Conservation (phyloP, 306 rosid genomes). For the Ormosia emarginata region DNA sequence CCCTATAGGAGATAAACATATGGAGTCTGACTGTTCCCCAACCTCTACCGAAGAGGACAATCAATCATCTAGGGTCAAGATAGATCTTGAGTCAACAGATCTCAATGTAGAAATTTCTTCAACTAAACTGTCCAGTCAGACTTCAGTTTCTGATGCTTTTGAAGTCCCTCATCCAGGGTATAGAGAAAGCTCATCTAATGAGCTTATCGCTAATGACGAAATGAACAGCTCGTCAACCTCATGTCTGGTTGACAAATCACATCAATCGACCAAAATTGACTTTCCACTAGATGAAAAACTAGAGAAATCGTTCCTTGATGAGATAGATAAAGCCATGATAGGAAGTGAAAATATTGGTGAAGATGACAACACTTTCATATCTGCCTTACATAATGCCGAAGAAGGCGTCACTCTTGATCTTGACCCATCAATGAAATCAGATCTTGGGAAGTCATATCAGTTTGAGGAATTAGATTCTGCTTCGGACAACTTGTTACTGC, state of each 20-base stretch:
- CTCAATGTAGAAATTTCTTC: slow-evolving; percentile 29
- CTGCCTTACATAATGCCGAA: slow-evolving; percentile 46
- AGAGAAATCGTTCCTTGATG: slow-evolving; percentile 37
- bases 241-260: slow-evolving; percentile 29
- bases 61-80: slow-evolving; percentile 28
- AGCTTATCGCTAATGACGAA: slow-evolving; percentile 19
- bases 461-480: slow-evolving; percentile 27
- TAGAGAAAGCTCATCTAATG: slow-evolving; percentile 12
- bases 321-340: slow-evolving; percentile 32
- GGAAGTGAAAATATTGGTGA: slow-evolving; percentile 38
- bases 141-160: slow-evolving; percentile 24
- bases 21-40: slow-evolving; percentile 11
- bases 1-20: slow-evolving; percentile 21
- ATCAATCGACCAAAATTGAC: slow-evolving; percentile 24
- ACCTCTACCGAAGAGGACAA: slow-evolving; percentile 23
- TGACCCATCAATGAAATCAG: slow-evolving; percentile 29
- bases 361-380: slow-evolving; percentile 52
- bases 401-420: slow-evolving; percentile 36
- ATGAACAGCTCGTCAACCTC: slow-evolving; percentile 30
- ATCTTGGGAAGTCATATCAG: slow-evolving; percentile 24
- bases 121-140: slow-evolving; percentile 24
- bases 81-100: slow-evolving; percentile 31
- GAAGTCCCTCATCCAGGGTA: slow-evolving; percentile 13
- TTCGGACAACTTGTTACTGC: slow-evolving; percentile 21
- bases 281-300: slow-evolving; percentile 43